These are phyloP conservation scores for Nakazawaea ishiwadae DNA, from an alignment of 805 yeast species.

Conservation along the genomic window DNA sequence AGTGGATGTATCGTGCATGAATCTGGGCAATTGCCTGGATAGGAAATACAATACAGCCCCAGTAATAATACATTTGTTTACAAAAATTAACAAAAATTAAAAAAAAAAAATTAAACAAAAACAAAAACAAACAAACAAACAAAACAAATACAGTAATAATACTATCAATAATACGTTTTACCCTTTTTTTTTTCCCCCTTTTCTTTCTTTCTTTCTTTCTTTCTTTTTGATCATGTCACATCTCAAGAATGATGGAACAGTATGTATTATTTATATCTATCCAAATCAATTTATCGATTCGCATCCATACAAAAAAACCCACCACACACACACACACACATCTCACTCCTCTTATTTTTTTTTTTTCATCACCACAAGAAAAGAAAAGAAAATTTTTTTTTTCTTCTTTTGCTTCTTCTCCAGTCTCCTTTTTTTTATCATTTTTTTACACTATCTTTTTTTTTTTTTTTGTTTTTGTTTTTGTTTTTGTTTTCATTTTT, in stretches of 20 bases:
- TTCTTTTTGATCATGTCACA: constrained; percentile 1
- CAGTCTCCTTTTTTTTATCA: neutral
- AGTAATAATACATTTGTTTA: no score
- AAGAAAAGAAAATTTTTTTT: no score
- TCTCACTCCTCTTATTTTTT: no score
- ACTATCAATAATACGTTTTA: neutral
- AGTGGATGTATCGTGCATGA: no score
- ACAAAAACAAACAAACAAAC: neutral
- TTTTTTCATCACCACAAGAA: neutral
- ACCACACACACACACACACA: neutral
- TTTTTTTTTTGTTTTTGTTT: neutral
- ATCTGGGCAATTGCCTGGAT: no score
- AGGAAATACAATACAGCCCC: no score
- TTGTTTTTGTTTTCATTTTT: neutral
- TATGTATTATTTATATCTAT: no score
- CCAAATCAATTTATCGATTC: no score
- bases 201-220: neutral
- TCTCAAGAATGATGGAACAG: constrained; percentile 1
- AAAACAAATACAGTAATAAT: neutral
- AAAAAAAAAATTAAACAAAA: neutral
- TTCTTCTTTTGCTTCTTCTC: neutral
- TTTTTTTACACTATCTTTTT: neutral
- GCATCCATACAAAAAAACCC: neutral
- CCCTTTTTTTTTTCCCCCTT: neutral
- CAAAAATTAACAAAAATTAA: neutral